phyloP scores from a whole-genome alignment of 768 basidiomycete genomes.

The Leccinum broughii region DNA sequence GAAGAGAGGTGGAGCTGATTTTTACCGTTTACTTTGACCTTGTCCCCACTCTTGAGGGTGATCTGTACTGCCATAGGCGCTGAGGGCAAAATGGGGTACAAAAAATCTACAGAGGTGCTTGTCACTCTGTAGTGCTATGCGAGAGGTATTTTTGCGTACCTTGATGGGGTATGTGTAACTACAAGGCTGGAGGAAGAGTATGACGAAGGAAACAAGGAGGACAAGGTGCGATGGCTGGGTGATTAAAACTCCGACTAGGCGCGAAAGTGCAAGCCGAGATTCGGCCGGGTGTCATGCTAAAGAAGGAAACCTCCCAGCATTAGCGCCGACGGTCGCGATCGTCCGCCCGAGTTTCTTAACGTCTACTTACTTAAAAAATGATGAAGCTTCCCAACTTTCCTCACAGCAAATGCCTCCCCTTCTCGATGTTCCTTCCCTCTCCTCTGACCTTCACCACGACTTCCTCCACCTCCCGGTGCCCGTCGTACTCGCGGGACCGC shows the following conservation, averaged over 20 bases:
- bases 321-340: background rate
- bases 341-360: background rate
- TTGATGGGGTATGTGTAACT: slow-evolving; percentile 19
- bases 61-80: slow-evolving; percentile 36
- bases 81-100: slow-evolving; percentile 17
- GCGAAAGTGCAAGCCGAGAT: slow-evolving; percentile 32
- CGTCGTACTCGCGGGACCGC: slow-evolving; percentile 34
- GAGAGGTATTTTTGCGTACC: slow-evolving; percentile 26
- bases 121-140: background rate
- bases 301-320: background rate
- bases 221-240: slow-evolving; percentile 34
- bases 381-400: background rate
- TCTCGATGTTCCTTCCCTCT: slow-evolving; percentile 1
- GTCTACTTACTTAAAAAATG: background rate
- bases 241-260: slow-evolving; percentile 38
- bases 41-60: slow-evolving; percentile 79
- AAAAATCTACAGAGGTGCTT: slow-evolving; percentile 29
- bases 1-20: slow-evolving; percentile 18
- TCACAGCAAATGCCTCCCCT: background rate
- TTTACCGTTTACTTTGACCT: slow-evolving; percentile 86
- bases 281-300: background rate
- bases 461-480: slow-evolving; percentile 42
- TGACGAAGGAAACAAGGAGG: slow-evolving; percentile 38
- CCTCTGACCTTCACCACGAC: slow-evolving; percentile 10
- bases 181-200: slow-evolving; percentile 26